phyloP scores from a whole-genome alignment of 1,139 yeast genomes.

The Zygotorulaspora mrakii region DNA sequence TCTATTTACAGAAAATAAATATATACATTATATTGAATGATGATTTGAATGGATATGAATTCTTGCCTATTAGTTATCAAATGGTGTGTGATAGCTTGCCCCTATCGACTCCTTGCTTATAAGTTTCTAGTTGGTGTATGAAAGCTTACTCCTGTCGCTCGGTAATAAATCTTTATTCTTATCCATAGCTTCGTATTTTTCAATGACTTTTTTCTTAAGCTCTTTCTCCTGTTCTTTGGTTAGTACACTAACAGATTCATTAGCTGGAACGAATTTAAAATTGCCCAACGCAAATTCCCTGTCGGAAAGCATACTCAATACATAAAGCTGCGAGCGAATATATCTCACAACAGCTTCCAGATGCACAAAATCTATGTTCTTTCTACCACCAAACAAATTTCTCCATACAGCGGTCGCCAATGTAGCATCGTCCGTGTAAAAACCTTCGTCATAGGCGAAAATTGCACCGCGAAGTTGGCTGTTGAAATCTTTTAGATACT shows the following conservation, averaged over 20 bases:
- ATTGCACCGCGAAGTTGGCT: conserved; percentile 86
- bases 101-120: conserved; percentile 40
- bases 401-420: conserved; percentile 89
- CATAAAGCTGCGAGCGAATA: conserved; percentile 83
- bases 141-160: conserved; percentile 58
- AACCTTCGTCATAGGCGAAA: conserved; percentile 89
- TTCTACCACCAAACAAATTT: conserved; percentile 82
- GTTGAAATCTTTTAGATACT: conserved; percentile 84
- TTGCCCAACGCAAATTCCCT: conserved; percentile 90
- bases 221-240: conserved; percentile 57
- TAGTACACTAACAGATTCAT: conserved; percentile 69
- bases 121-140: conserved; percentile 49
- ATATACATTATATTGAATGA: conserved; percentile 9
- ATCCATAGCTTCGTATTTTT: conserved; percentile 45
- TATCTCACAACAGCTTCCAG: conserved; percentile 85
- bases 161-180: conserved; percentile 48
- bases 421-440: conserved; percentile 76
- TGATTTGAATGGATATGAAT: conserved; percentile 7
- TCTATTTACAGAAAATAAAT: conserved; percentile 12
- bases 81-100: conserved; percentile 63
- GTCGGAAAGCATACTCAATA: conserved; percentile 78
- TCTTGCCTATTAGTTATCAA: conserved; percentile 16
- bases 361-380: conserved; percentile 75
- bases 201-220: conserved; percentile 40
- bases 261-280: conserved; percentile 82